Conservation (phyloP, 148 eudicot species). For the Arctostaphylos glauca region DNA sequence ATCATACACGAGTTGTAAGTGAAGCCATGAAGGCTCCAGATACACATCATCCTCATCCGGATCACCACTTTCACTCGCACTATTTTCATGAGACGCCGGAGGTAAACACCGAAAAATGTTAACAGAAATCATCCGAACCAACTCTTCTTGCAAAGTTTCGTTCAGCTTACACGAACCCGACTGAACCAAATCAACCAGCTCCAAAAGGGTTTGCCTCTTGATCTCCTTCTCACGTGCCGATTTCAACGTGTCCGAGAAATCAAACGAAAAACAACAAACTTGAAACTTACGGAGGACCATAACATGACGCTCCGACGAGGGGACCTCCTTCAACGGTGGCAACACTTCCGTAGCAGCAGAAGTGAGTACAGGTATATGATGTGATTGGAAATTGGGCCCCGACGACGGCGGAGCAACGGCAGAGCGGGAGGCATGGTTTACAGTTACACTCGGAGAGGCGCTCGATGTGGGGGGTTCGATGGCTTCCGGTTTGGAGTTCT, state of each 20-base stretch:
- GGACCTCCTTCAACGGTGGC: slow-evolving; percentile 41
- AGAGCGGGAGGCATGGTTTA: slow-evolving; percentile 40
- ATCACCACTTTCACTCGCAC: slow-evolving; percentile 30
- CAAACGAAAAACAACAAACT: slow-evolving; percentile 34
- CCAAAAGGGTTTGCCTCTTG: slow-evolving; percentile 44
- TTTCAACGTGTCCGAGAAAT: slow-evolving; percentile 42
- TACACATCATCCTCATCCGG: slow-evolving; percentile 50
- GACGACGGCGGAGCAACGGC: slow-evolving; percentile 10
- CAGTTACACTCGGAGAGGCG: slow-evolving; percentile 28
- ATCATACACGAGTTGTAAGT: slow-evolving; percentile 48
- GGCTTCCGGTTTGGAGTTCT: slow-evolving; percentile 31
- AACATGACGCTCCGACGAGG: slow-evolving; percentile 34
- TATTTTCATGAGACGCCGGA: slow-evolving; percentile 40
- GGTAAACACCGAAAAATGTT: slow-evolving; percentile 48
- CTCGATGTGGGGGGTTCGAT: slow-evolving; percentile 37
- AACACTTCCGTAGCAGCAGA: slow-evolving; percentile 33
- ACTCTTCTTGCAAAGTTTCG: slow-evolving; percentile 42
- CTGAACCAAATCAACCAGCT: slow-evolving; percentile 46
- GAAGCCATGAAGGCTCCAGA: slow-evolving; percentile 49
- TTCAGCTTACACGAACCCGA: slow-evolving; percentile 45
- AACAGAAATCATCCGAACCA: slow-evolving; percentile 40
- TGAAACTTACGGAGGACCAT: slow-evolving; percentile 41
- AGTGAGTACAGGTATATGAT: background rate
- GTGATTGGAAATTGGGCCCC: background rate
- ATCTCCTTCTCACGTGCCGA: slow-evolving; percentile 44